Evolutionary conservation across 441 rosid genomes (phyloP).

Genomic region (Gossypium trilobum): DNA sequence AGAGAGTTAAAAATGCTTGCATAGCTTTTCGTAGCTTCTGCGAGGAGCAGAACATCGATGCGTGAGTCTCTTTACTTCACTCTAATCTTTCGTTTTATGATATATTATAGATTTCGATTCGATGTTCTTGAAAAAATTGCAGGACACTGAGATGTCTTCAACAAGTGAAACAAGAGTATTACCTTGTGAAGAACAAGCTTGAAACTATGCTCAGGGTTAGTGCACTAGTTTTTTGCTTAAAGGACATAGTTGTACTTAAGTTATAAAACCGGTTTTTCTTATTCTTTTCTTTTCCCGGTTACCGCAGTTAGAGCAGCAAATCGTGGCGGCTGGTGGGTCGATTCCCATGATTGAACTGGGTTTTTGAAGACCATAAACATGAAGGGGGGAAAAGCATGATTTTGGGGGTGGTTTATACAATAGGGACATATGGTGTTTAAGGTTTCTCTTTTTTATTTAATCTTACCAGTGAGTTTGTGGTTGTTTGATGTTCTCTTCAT

Average conservation of each 20-base stretch:
- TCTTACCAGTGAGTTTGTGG: slow-evolving; percentile 13
- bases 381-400: background rate
- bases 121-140: slow-evolving; percentile 1
- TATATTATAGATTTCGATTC: background rate
- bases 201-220: slow-evolving; percentile 65
- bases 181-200: slow-evolving; percentile 62
- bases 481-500: slow-evolving; percentile 20
- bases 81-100: background rate
- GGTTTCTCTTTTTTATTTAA: slow-evolving; percentile 13
- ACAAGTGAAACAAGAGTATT: slow-evolving; percentile 73
- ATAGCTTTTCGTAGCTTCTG: slow-evolving; percentile 71
- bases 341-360: slow-evolving; percentile 44
- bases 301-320: slow-evolving; percentile 78
- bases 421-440: slow-evolving; percentile 12
- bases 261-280: background rate
- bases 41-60: slow-evolving; percentile 65
- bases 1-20: slow-evolving; percentile 71
- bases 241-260: background rate
- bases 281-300: background rate
- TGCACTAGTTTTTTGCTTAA: background rate
- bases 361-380: slow-evolving; percentile 23
- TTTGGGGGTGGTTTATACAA: slow-evolving; percentile 19
- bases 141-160: slow-evolving; percentile 79
- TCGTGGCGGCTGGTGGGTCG: slow-evolving; percentile 78
- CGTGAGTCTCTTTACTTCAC: slow-evolving; percentile 33